These are phyloP conservation scores for Cicer arietinum DNA, from an alignment of 306 rosid genomes.

Conservation along the genomic window DNA sequence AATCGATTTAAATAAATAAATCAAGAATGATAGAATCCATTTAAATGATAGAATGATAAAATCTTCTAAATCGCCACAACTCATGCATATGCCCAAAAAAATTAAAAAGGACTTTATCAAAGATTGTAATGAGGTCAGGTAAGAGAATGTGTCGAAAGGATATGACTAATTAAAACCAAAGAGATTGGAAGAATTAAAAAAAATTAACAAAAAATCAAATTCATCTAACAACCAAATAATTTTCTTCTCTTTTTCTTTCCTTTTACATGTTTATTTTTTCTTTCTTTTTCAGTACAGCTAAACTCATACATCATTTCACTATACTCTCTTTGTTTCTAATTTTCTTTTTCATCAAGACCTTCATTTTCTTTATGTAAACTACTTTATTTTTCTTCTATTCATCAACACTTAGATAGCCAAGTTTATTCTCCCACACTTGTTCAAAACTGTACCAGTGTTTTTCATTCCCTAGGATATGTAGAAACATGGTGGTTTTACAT, in stretches of 20 bases:
- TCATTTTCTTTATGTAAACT: too few species aligned
- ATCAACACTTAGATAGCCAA: too few species aligned
- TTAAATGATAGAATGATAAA: too few species aligned
- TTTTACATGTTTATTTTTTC: too few species aligned
- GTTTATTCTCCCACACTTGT: neutral
- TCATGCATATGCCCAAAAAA: neutral
- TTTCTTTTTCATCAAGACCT: too few species aligned
- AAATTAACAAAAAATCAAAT: neutral
- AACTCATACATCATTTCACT: too few species aligned
- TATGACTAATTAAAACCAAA: neutral
- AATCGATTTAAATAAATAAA: too few species aligned
- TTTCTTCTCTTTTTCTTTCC: too few species aligned
- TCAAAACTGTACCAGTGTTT: neutral
- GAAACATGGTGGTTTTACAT: neutral
- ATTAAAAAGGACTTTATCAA: neutral
- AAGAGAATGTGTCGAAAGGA: neutral
- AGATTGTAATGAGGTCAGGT: constrained; percentile 3
- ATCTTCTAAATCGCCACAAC: neutral
- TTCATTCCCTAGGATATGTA: neutral
- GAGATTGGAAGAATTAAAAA: neutral
- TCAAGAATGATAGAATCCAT: too few species aligned
- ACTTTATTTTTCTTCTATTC: too few species aligned
- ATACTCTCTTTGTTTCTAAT: too few species aligned
- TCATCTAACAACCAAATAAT: neutral
- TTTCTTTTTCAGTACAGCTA: too few species aligned